Base-by-base conservation (phyloP, 345 rosid species). In the Chamaenerion angustifolium region DNA sequence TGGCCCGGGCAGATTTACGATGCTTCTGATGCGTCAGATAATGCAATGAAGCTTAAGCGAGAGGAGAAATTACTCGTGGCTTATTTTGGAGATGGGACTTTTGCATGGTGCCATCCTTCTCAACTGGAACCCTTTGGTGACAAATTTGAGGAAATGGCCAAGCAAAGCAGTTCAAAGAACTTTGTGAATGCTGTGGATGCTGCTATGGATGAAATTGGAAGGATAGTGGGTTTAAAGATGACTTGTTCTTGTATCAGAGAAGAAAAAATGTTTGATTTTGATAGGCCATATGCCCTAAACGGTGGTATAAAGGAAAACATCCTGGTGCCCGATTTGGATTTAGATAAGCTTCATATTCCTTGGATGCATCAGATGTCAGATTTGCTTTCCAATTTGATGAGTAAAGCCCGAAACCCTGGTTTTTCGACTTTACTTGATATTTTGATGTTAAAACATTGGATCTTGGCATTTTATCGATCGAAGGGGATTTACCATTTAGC, bases 1-100 rank as follows among this genome's bases (percentile, higher is more conserved):
- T 92, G 98, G 98, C 98, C 98, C 0, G 98, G 96, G 35, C 85
- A 78, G 82, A 53, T 92, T 40, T 82, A 84, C 47, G 85, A 84
- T 68, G 69, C 82, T 11, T 61, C 64, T 0, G 71, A 76, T 69
- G 95, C 98, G 35, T 87, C 98, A 1, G 85, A 84, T 12, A 57
- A 58, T 62, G 95, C 96, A 0, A 53, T 65, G 49, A 82, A 75
- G 76, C 56, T 68, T 2, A 77, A 68, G 53, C 78, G 64, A 27
- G 76, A 56, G 18, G 79, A 73, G 45, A 81, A 73, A 55, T 52
- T 77, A 23, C 95, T 92, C 10, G 95, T 92, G 25, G 93, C 93
- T 0, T 92, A 82, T 58, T 92, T 84, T 37, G 98, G 95, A 1
- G 96, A 92, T 16, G 68, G 79, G 12, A 73, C 98, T 1, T 87